phyloP scores from a whole-genome alignment of 345 rosid species.

The Combretum micranthum region DNA sequence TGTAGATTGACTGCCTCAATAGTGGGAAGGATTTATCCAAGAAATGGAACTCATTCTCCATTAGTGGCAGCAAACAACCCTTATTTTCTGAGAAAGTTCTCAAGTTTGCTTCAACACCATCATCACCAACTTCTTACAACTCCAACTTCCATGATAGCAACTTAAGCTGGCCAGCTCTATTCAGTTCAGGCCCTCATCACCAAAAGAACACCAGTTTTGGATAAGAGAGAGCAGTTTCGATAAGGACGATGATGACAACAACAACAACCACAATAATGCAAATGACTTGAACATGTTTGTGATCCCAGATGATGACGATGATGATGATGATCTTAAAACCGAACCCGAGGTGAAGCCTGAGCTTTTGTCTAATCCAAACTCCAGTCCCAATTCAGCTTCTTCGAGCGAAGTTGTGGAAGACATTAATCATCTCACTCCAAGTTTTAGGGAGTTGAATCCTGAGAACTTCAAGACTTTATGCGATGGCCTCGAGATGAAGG shows the following conservation, averaged over 20 bases:
- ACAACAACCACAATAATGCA: constrained; percentile 4
- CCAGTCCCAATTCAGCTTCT: constrained; percentile 77
- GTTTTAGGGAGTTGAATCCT: constrained; percentile 36
- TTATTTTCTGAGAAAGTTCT: constrained; percentile 20
- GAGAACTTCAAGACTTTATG: constrained; percentile 43
- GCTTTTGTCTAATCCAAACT: constrained; percentile 44
- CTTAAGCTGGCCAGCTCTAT: constrained; percentile 38
- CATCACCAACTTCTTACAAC: constrained; percentile 31
- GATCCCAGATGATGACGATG: neutral
- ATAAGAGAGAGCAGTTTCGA: constrained; percentile 16
- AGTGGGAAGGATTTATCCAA: constrained; percentile 24
- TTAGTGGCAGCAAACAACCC: constrained; percentile 15
- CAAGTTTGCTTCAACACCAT: constrained; percentile 30
- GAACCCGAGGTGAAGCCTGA: constrained; percentile 9
- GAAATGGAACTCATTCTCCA: constrained; percentile 34
- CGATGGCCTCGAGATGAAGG: constrained; percentile 44
- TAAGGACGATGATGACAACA: constrained; percentile 25
- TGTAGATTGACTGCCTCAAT: constrained; percentile 17
- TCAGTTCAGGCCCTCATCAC: constrained; percentile 19
- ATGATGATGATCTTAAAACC: neutral
- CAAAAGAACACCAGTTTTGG: constrained; percentile 39
- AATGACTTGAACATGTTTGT: constrained; percentile 1
- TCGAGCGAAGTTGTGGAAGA: constrained; percentile 54
- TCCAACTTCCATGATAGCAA: constrained; percentile 11
- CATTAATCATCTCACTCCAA: constrained; percentile 23